Base-by-base conservation (phyloP, 1,139 yeast species). In the Pichia norvegensis region DNA sequence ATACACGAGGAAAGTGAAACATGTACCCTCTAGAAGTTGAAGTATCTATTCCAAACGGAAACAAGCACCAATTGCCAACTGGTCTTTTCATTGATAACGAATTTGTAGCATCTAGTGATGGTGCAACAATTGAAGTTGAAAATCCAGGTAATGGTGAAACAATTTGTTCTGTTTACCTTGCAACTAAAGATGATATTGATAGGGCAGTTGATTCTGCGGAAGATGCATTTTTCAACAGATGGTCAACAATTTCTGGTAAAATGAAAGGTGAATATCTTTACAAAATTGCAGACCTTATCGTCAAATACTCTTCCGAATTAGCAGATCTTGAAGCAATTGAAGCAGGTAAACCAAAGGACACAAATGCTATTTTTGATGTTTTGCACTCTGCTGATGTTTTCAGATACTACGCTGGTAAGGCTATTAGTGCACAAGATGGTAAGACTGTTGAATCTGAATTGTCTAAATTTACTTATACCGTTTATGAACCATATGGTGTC, bases 1-100 rank as follows among this genome's bases (percentile, higher is more conserved):
- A 25, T 8, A 25, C 11, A 25, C 19, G 4, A 17, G 6, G 9
- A 16, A 8, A 2, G 6, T 16, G 13, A 31, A 31, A 31, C 20
- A 56, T 52, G 55, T 44, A 48, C 10, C 51, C 58, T 14, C 29
- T 49, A 9, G 52, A 49, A 45, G 56, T 52, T 14, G 72, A 72
- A 47, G 69, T 79, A 50, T 66, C 70, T 5, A 67, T 79, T 55
- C 83, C 85, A 43, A 75, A 74, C 49, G 85, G 85, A 42, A 59
- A 64, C 46, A 68, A 68, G 44, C 76, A 71, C 62, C 55, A 63
- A 31, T 84, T 79, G 55, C 86, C 85, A 48, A 67, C 83, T 29
- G 85, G 86, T 21, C 66, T 81, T 50, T 81, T 78, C 65, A 78
- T 80, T 63, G 73, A 79, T 66, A 80, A 81, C 54, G 74, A 80